Percentiles rank a stretch among this genome's conserved stretches.
phyloP scores from a whole-genome alignment of 768 basidiomycete genomes.

The Podaxis pistillaris region DNA sequence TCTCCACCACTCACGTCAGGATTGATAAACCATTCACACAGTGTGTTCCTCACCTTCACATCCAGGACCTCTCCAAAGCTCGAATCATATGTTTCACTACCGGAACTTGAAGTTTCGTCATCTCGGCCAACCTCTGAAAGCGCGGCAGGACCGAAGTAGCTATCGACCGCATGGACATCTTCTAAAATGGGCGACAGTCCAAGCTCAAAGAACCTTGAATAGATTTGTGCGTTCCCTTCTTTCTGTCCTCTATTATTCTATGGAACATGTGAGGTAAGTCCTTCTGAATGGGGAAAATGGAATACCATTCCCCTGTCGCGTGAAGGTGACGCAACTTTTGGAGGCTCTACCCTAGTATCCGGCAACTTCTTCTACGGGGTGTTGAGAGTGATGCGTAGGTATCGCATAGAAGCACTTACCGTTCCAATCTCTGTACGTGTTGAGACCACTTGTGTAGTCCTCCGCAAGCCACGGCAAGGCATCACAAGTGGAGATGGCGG shows the following conservation, averaged over 20 bases:
- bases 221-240: conserved; percentile 13
- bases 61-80: conserved; percentile 29
- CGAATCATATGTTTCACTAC: conserved; percentile 23
- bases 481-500: neutral
- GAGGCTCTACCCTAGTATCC: neutral
- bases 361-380: neutral
- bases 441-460: neutral
- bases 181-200: conserved; percentile 38
- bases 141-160: conserved; percentile 12
- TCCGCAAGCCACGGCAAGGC: conserved; percentile 1
- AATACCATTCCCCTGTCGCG: neutral
- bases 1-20: neutral
- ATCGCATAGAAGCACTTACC: neutral
- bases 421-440: neutral
- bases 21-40: conserved; percentile 15
- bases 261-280: neutral
- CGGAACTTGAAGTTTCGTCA: conserved; percentile 12
- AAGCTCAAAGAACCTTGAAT: conserved; percentile 27
- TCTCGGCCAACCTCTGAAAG: neutral
- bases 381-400: neutral
- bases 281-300: neutral
- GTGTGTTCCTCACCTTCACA: conserved; percentile 15
- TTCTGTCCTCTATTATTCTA: conserved; percentile 16
- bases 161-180: conserved; percentile 25
- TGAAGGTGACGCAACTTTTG: neutral